Percentiles rank a stretch among this genome's conserved stretches.
Evolutionary conservation across 2,329 filamentous ascomycete genomes (phyloP).

Genomic region (Aspergillus bombycis): DNA sequence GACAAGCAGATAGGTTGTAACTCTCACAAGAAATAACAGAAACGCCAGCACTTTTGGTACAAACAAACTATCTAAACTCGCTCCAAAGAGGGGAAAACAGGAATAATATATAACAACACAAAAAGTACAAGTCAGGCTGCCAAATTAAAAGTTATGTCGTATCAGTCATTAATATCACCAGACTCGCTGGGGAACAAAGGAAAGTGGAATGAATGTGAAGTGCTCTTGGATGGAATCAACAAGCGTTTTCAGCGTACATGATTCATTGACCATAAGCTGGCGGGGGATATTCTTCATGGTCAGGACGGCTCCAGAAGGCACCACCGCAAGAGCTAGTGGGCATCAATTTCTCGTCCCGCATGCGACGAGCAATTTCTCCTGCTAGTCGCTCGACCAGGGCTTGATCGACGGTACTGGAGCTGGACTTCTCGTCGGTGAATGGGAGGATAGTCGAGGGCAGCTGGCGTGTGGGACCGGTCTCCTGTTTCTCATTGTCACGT

Average conservation of each 20-base stretch:
- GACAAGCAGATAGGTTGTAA: slow-evolving; percentile 23
- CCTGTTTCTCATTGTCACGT: slow-evolving; percentile 30
- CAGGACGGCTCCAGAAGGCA: slow-evolving; percentile 41
- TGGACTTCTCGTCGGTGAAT: slow-evolving; percentile 36
- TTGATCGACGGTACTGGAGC: slow-evolving; percentile 49
- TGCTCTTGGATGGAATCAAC: slow-evolving; percentile 9
- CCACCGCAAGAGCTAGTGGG: slow-evolving; percentile 34
- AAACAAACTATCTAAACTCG: slow-evolving; percentile 30
- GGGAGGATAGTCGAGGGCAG: slow-evolving; percentile 40
- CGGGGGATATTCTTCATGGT: slow-evolving; percentile 43
- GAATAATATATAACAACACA: neutral
- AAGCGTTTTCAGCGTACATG: slow-evolving; percentile 1
- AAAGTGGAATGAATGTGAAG: slow-evolving; percentile 17
- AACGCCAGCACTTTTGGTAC: slow-evolving; percentile 30
- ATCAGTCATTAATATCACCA: slow-evolving; percentile 24
- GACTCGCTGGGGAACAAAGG: slow-evolving; percentile 21
- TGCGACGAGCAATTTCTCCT: slow-evolving; percentile 79
- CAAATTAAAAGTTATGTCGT: slow-evolving; percentile 25
- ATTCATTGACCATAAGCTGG: slow-evolving; percentile 49
- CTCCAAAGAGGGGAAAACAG: slow-evolving; percentile 20
- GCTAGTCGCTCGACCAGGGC: slow-evolving; percentile 71
- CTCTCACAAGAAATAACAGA: slow-evolving; percentile 14
- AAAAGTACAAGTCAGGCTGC: neutral
- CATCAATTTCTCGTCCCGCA: slow-evolving; percentile 77
- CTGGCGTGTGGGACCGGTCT: slow-evolving; percentile 30